Evolutionary conservation across 768 basidiomycete genomes (phyloP).

Genomic region (Lentinus brumalis): DNA sequence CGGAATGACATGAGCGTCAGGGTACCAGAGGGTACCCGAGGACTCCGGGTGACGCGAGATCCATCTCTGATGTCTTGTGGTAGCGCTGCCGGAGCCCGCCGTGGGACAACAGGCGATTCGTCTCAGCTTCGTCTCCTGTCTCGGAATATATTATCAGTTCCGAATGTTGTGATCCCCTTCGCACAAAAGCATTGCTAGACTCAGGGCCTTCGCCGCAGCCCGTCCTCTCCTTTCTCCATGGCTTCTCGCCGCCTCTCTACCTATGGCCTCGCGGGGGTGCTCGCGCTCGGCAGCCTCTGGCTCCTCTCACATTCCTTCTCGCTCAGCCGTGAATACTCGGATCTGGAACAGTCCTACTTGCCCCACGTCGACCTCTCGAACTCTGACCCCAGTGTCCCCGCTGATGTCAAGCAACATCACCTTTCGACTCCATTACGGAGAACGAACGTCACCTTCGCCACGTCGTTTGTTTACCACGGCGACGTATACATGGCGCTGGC

Average conservation of each 20-base stretch:
- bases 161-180: background rate
- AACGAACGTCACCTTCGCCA: slow-evolving; percentile 35
- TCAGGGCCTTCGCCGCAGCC: background rate
- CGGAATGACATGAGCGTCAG: too few relatives aligned
- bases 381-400: background rate
- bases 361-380: background rate
- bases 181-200: background rate
- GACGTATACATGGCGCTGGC: slow-evolving; percentile 41
- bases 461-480: slow-evolving; percentile 36
- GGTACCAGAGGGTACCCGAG: too few relatives aligned
- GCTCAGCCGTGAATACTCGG: background rate
- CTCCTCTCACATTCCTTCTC: slow-evolving; percentile 5
- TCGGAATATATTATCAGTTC: background rate
- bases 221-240: background rate
- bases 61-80: too few relatives aligned
- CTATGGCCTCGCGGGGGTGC: background rate
- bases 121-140: background rate
- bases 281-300: slow-evolving; percentile 1
- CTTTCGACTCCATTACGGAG: slow-evolving; percentile 1
- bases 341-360: background rate
- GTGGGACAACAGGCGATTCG: too few relatives aligned
- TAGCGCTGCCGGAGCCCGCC: too few relatives aligned
- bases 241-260: background rate
- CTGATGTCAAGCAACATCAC: background rate
- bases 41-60: too few relatives aligned